Base-by-base conservation (phyloP, 306 rosid genomes). In the Rubus parviflorus region DNA sequence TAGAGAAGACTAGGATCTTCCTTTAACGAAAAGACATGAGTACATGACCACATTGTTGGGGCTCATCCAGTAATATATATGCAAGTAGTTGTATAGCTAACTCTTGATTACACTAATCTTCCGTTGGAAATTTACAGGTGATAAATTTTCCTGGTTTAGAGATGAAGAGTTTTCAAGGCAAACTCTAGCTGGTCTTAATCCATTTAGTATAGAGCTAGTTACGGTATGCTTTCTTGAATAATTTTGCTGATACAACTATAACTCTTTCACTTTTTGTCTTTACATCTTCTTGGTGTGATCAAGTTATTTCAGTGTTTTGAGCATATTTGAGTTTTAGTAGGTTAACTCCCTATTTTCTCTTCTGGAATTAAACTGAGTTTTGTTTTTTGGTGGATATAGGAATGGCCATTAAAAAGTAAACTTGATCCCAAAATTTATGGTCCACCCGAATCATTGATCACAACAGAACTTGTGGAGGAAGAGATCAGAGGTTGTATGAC, bases 161-260 rank as follows among this genome's bases (percentile, higher is more conserved):
- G 89, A 86, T 47, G 85, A 86, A 42, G 87, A 86, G 47, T 86
- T 86, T 78, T 84, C 85, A 9, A 37, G 87, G 77, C 87, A 86
- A 38, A 86, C 89, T 38, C 81, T 86, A 51, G 80, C 89, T 5
- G 89, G 87, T 38, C 85, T 83, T 20, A 83, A 86, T 37, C 89
- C 89, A 43, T 81, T 22, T 8, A 49, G 79, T 58, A 75, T 83
- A 6, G 70, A 63, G 15, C 75, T 86, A 65, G 75, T 86, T 35
- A 78, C 74, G 85, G 89, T 86, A 78, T 54, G 60, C 4, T 2
- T 22, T n/a, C 43, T 19, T 3, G 3, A 0, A 19, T 19, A 6
- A 3, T n/a, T 19, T 62, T 62, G 17, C 17, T 30, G 45, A 70
- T 30, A 70, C 60, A 70, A 30, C n/a, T 22, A 20, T 17, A 68